Evolutionary conservation across 2,329 filamentous ascomycete species (phyloP).

Genomic region (Dryadomyces quercus-mongolicae): DNA sequence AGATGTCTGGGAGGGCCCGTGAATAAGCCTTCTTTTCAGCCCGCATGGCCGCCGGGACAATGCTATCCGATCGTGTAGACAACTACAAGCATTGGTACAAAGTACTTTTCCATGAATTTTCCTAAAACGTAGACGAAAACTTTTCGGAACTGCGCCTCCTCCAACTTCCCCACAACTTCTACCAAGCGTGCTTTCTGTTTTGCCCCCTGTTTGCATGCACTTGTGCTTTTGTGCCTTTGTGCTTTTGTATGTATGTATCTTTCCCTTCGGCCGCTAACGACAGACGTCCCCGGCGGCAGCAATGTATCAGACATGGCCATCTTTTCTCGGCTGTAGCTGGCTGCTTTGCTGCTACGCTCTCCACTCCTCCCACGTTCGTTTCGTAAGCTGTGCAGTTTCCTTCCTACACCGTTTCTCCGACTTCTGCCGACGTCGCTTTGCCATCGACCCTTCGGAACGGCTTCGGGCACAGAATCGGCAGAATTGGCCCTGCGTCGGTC

Average conservation of each 20-base stretch:
- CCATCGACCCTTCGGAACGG: constrained; percentile 3
- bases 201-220: background rate
- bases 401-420: constrained; percentile 1
- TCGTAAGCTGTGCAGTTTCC: background rate
- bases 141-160: background rate
- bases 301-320: no score
- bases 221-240: no score
- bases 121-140: constrained; percentile 1
- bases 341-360: background rate
- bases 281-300: background rate
- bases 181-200: background rate
- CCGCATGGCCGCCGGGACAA: background rate
- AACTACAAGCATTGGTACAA: background rate
- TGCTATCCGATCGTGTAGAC: no score
- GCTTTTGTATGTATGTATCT: no score
- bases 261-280: constrained; percentile 3
- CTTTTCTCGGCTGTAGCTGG: background rate
- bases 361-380: background rate
- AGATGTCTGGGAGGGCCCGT: no score
- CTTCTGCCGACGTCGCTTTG: constrained; percentile 2
- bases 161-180: background rate
- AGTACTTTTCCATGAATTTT: background rate
- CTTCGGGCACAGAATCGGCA: constrained; percentile 2
- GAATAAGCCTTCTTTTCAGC: no score
- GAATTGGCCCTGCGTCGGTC: constrained; percentile 1